Percentiles rank a stretch among this genome's conserved stretches.
Evolutionary conservation across 306 rosid species (phyloP).

Genomic region (Cyamopsis tetragonoloba): DNA sequence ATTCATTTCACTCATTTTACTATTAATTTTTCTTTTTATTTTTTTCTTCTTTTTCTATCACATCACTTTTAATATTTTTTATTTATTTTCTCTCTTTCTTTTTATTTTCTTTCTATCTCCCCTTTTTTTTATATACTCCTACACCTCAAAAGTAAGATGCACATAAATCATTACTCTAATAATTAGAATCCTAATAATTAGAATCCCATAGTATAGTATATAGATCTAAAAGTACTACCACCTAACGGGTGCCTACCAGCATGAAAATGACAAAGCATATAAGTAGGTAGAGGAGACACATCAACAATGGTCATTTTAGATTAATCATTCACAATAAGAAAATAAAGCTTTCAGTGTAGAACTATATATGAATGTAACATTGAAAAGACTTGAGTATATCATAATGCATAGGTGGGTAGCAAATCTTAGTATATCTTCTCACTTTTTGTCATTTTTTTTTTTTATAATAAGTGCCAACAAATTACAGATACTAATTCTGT

Average conservation of each 20-base stretch:
- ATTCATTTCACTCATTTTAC: too few relatives aligned
- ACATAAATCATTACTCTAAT: too few relatives aligned
- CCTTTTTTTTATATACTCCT: too few relatives aligned
- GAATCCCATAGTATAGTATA: not conserved
- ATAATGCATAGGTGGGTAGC: not conserved
- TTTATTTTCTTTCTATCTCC: too few relatives aligned
- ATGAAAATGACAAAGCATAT: conserved; percentile 9
- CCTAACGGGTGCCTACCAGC: not conserved
- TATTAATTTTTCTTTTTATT: too few relatives aligned
- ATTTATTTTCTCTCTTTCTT: too few relatives aligned
- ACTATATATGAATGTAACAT: not conserved
- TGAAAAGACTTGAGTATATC: not conserved
- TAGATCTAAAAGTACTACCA: not conserved
- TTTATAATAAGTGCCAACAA: not conserved
- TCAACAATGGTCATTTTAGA: not conserved
- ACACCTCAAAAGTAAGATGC: too few relatives aligned
- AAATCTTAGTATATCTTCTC: not conserved
- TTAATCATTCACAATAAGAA: conserved; percentile 4
- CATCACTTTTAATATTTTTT: too few relatives aligned
- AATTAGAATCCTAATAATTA: too few relatives aligned
- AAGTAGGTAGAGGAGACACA: conserved; percentile 9
- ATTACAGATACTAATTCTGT: not conserved
- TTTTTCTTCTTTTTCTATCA: too few relatives aligned
- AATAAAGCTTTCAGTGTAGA: not conserved
- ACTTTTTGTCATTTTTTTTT: not conserved